Evolutionary conservation across 2,329 filamentous ascomycete species (phyloP).

Genomic region (Xylariaceae sp.): DNA sequence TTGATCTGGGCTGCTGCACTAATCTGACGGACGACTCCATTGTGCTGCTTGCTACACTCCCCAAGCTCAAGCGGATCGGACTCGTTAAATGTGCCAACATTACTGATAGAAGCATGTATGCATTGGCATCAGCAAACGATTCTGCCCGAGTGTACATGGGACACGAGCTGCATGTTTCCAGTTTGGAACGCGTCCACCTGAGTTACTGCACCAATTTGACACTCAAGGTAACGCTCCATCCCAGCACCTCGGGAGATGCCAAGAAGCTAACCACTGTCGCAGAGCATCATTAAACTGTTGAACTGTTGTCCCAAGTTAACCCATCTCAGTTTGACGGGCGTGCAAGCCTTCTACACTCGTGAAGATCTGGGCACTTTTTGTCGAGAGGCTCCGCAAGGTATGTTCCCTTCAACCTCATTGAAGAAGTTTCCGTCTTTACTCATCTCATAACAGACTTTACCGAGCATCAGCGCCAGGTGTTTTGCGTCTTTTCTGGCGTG

Average conservation of each 20-base stretch:
- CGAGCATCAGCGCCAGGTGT: slow-evolving; percentile 88
- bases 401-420: slow-evolving; percentile 16
- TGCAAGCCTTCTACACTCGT: slow-evolving; percentile 74
- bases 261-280: slow-evolving; percentile 13
- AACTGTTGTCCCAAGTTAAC: slow-evolving; percentile 90
- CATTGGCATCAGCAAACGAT: slow-evolving; percentile 67
- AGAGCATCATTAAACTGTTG: slow-evolving; percentile 86
- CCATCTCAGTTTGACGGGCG: slow-evolving; percentile 89
- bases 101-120: slow-evolving; percentile 82
- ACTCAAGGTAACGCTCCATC: slow-evolving; percentile 54
- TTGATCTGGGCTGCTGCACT: slow-evolving; percentile 92
- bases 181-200: slow-evolving; percentile 87
- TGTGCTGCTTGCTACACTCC: slow-evolving; percentile 73
- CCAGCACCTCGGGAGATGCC: neutral
- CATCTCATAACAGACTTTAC: slow-evolving; percentile 68
- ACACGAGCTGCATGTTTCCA: slow-evolving; percentile 54
- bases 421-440: slow-evolving; percentile 19
- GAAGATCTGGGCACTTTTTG: slow-evolving; percentile 83
- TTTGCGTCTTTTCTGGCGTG: slow-evolving; percentile 91
- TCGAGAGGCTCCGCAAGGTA: slow-evolving; percentile 72
- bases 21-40: slow-evolving; percentile 86
- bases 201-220: slow-evolving; percentile 90
- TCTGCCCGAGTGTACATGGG: slow-evolving; percentile 40
- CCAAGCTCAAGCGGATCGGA: slow-evolving; percentile 90
- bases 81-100: slow-evolving; percentile 90